Conservation (phyloP, 495 filamentous ascomycete genomes). For the Lasiosphaeria hispida region DNA sequence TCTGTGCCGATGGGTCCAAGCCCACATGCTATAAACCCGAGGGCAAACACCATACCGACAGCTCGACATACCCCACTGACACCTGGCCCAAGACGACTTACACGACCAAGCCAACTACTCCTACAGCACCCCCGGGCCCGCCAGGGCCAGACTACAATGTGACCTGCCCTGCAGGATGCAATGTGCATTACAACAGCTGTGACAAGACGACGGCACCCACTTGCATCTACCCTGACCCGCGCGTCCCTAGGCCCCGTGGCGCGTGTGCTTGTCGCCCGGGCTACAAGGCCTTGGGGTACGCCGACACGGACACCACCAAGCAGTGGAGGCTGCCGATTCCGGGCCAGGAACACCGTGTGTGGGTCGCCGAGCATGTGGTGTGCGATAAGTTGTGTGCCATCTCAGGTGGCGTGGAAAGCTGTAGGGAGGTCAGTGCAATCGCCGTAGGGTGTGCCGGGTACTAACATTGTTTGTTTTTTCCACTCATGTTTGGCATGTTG, state of each 20-base stretch:
- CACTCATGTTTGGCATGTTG: too few relatives aligned
- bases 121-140: too few relatives aligned
- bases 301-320: neutral
- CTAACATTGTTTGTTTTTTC: neutral
- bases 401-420: neutral
- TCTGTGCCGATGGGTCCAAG: too few relatives aligned
- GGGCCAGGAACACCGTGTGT: neutral
- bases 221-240: constrained; percentile 2
- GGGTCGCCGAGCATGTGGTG: neutral
- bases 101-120: too few relatives aligned
- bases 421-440: neutral
- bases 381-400: neutral
- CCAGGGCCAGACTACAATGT: too few relatives aligned
- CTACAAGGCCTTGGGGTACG: neutral
- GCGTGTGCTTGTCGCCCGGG: neutral
- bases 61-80: too few relatives aligned
- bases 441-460: neutral
- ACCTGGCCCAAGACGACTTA: too few relatives aligned
- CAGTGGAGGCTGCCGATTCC: neutral
- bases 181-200: neutral
- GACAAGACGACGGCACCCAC: neutral
- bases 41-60: too few relatives aligned
- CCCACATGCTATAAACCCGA: too few relatives aligned
- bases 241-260: neutral
- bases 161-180: neutral